Conservation (phyloP, 2,329 filamentous ascomycete genomes). For the Ceratocystis albifundus region DNA sequence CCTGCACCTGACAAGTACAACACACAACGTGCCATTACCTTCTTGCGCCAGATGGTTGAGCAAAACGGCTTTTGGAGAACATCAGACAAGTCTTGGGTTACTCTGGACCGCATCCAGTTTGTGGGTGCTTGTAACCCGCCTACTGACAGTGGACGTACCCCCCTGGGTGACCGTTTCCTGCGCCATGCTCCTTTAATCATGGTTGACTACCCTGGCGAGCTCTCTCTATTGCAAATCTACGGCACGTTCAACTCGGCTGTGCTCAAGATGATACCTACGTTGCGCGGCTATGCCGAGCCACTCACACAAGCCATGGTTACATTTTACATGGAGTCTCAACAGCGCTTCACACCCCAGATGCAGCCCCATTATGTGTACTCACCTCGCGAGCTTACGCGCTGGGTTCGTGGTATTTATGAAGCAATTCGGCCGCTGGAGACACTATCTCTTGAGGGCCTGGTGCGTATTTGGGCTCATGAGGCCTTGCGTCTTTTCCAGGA, state of each 20-base stretch:
- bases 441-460: constrained; percentile 76
- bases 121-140: constrained; percentile 98
- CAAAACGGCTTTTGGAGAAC: constrained; percentile 99
- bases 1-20: constrained; percentile 95
- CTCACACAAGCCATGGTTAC: constrained; percentile 97
- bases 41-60: constrained; percentile 92
- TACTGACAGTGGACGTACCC: constrained; percentile 90
- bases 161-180: constrained; percentile 85
- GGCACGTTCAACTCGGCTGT: constrained; percentile 95
- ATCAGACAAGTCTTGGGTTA: constrained; percentile 95
- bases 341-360: constrained; percentile 87
- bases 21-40: constrained; percentile 93
- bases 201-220: constrained; percentile 96
- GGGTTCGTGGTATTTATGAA: constrained; percentile 96
- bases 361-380: constrained; percentile 99
- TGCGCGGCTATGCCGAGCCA: constrained; percentile 89
- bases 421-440: constrained; percentile 86
- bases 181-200: constrained; percentile 97
- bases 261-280: constrained; percentile 86
- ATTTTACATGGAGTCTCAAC: constrained; percentile 89
- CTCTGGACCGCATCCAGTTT: constrained; percentile 94
- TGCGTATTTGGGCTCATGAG: constrained; percentile 97
- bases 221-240: constrained; percentile 93
- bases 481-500: constrained; percentile 94
- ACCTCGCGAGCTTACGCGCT: constrained; percentile 92